phyloP scores from a whole-genome alignment of 441 rosid species.

The Adansonia madagascariensis region DNA sequence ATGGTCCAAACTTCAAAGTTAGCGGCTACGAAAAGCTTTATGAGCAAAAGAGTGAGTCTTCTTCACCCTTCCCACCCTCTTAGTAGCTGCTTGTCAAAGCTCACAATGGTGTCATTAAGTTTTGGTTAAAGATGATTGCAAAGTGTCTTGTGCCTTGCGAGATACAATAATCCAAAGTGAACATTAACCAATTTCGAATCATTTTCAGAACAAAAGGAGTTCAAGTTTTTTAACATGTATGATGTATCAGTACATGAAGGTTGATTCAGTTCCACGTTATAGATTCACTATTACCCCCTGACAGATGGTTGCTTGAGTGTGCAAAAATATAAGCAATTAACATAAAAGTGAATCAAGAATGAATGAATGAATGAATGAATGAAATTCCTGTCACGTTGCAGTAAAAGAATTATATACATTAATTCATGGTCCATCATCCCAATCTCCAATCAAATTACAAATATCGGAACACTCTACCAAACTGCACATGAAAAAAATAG shows the following conservation, averaged over 20 bases:
- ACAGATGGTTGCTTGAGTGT: neutral
- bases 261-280: conserved; percentile 21
- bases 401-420: neutral
- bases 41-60: neutral
- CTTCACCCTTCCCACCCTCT: conserved; percentile 1
- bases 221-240: conserved; percentile 1
- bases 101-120: neutral
- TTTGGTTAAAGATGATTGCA: neutral
- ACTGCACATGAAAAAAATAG: conserved; percentile 44
- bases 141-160: neutral
- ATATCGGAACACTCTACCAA: conserved; percentile 93
- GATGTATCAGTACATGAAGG: neutral
- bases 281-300: neutral
- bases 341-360: neutral
- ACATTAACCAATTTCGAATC: neutral
- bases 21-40: neutral
- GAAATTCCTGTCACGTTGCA: neutral
- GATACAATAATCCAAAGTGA: neutral
- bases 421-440: conserved; percentile 68
- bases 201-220: conserved; percentile 1
- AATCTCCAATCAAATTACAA: conserved; percentile 84
- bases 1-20: neutral
- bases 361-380: neutral
- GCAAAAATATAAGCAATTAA: neutral
- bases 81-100: neutral